A percentile compares a stretch with the other conserved stretches of the same genome.
These are phyloP conservation scores for Eutrema heterophyllum DNA, from an alignment of 345 rosid species.

Conservation along the genomic window DNA sequence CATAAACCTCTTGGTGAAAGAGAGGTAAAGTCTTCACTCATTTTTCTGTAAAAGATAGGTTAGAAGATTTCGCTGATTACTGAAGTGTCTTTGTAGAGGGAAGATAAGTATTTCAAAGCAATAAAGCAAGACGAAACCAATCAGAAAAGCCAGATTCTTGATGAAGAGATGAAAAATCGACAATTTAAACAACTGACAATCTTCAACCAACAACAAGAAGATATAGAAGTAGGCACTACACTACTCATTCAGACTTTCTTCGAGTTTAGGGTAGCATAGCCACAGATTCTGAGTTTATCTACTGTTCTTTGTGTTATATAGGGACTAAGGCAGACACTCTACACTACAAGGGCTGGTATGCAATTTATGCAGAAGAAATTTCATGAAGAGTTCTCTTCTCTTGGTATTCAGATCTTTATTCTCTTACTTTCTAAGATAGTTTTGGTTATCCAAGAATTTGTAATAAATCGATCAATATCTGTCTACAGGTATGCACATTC, in stretches of 20 bases:
- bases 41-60: neutral
- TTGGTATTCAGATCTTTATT: constrained; percentile 42
- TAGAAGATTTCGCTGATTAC: neutral
- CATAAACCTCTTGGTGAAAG: constrained; percentile 42
- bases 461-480: constrained; percentile 3
- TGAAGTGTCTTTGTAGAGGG: constrained; percentile 38
- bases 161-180: constrained; percentile 48
- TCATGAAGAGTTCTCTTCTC: constrained; percentile 76
- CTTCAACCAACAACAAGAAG: constrained; percentile 70
- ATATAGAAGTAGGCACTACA: constrained; percentile 49
- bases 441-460: neutral
- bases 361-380: constrained; percentile 78
- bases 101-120: constrained; percentile 46
- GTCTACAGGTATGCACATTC: constrained; percentile 69
- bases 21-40: constrained; percentile 44
- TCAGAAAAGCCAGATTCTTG: constrained; percentile 34
- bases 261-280: neutral
- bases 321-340: constrained; percentile 68
- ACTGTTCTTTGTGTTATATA: constrained; percentile 22
- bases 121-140: constrained; percentile 44
- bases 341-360: constrained; percentile 84
- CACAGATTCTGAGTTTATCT: neutral
- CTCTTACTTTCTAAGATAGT: neutral
- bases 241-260: constrained; percentile 1
- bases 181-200: constrained; percentile 46